Evolutionary conservation across 75 land plant species (phyloP).

Genomic region (Picea sitchensis): DNA sequence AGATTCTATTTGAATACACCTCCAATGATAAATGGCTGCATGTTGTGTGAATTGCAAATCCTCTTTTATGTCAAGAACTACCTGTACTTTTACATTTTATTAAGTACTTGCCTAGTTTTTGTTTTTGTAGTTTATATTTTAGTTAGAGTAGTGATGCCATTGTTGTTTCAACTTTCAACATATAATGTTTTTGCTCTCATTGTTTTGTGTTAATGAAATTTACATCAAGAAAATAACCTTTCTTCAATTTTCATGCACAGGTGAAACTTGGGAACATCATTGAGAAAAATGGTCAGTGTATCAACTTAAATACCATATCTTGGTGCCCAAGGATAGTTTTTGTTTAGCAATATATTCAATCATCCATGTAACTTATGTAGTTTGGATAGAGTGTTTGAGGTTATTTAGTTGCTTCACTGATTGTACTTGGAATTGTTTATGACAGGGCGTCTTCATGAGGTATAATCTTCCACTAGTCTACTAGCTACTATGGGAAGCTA

Average conservation of each 20-base stretch:
- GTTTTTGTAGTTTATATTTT: background rate
- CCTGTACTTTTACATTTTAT: background rate
- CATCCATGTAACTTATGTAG: background rate
- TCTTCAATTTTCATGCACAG: constrained; percentile 17
- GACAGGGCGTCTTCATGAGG: constrained; percentile 44
- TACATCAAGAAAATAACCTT: background rate
- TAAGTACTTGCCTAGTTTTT: background rate
- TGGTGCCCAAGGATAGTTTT: background rate
- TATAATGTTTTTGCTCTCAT: background rate
- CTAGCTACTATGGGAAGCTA: background rate
- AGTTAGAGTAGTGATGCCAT: background rate
- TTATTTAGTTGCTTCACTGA: background rate
- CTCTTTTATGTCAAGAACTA: background rate
- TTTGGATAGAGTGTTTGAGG: background rate
- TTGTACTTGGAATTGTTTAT: background rate
- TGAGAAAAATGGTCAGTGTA: constrained; percentile 29
- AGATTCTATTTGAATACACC: background rate
- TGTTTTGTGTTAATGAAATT: background rate
- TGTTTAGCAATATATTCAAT: background rate
- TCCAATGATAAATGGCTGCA: background rate
- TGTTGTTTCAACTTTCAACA: background rate
- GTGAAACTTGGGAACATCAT: constrained; percentile 42
- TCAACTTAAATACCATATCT: constrained; percentile 3
- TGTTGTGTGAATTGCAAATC: background rate
- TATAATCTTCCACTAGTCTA: constrained; percentile 2